phyloP scores from a whole-genome alignment of 2,329 filamentous ascomycete species.

The Neophaeococcomyces aloes region DNA sequence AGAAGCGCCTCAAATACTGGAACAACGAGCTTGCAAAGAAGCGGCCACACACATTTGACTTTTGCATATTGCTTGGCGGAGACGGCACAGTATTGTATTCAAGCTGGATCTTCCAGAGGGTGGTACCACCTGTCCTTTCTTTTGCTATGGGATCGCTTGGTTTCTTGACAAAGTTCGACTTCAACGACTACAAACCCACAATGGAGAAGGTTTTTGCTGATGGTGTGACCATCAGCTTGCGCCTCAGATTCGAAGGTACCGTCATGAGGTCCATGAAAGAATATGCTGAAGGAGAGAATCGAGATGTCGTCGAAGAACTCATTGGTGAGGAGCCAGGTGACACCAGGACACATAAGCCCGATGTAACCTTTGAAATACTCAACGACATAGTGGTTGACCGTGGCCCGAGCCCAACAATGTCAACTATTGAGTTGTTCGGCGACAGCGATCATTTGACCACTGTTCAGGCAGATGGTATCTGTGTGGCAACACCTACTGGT shows the following conservation, averaged over 20 bases:
- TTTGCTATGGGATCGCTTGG: constrained; percentile 90
- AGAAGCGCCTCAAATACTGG: constrained; percentile 67
- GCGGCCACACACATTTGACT: constrained; percentile 81
- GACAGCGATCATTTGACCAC: constrained; percentile 95
- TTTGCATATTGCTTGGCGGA: constrained; percentile 81
- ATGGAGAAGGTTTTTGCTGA: constrained; percentile 63
- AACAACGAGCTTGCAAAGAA: constrained; percentile 64
- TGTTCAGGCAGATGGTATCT: constrained; percentile 83
- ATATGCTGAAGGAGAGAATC: constrained; percentile 28
- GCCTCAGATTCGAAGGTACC: constrained; percentile 84
- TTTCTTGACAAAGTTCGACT: constrained; percentile 95
- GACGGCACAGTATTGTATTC: constrained; percentile 94
- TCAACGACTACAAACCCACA: constrained; percentile 58
- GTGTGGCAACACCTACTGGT: constrained; percentile 86
- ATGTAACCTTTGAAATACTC: constrained; percentile 76
- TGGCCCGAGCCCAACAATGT: constrained; percentile 91
- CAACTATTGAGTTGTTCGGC: constrained; percentile 80
- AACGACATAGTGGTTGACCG: constrained; percentile 96
- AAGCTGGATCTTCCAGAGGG: constrained; percentile 91
- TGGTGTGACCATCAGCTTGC: constrained; percentile 77
- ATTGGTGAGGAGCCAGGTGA: constrained; percentile 78
- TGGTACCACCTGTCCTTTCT: constrained; percentile 85
- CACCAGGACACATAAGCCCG: constrained; percentile 72
- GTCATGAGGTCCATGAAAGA: constrained; percentile 65
- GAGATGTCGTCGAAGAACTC: constrained; percentile 79